A percentile compares a stretch with the other conserved stretches of the same genome.
phyloP scores from a whole-genome alignment of 148 eudicot genomes.

The Amaranthus palmeri region DNA sequence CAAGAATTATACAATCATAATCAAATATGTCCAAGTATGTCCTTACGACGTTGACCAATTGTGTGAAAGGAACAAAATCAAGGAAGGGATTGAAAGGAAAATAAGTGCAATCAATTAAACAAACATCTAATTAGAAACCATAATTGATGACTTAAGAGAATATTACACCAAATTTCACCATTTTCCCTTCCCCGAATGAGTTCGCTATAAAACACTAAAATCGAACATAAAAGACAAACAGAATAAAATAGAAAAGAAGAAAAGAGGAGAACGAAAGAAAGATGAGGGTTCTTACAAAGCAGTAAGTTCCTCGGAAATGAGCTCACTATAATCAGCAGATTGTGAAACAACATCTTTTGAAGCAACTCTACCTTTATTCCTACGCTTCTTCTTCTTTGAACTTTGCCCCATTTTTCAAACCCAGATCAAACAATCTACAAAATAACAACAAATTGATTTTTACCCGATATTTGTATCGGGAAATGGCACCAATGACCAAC shows the following conservation, averaged over 20 bases:
- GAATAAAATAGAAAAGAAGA: neutral
- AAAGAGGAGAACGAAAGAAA: neutral
- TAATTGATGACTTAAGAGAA: neutral
- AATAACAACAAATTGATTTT: neutral
- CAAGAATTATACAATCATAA: too few species aligned
- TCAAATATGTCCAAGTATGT: too few species aligned
- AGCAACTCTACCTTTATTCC: constrained; percentile 51
- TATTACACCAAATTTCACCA: constrained; percentile 4
- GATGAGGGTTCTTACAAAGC: constrained; percentile 52
- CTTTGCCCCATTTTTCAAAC: constrained; percentile 53
- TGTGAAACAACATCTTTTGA: constrained; percentile 57
- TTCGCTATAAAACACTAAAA: neutral
- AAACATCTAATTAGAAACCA: neutral
- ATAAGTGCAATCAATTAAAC: neutral
- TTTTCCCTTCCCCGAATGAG: neutral
- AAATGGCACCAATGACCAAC: too few species aligned
- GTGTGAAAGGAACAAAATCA: too few species aligned
- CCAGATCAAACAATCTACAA: constrained; percentile 9
- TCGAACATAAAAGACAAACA: neutral
- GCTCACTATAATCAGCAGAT: constrained; percentile 43
- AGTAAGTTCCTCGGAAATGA: constrained; percentile 73
- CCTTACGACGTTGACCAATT: too few species aligned
- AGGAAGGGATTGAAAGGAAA: too few species aligned
- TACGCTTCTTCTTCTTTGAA: constrained; percentile 86
- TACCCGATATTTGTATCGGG: neutral